Evolutionary conservation across 345 rosid species (phyloP), one percentile per base, ranked within the genome.

Genomic region (Murraya paniculata): DNA sequence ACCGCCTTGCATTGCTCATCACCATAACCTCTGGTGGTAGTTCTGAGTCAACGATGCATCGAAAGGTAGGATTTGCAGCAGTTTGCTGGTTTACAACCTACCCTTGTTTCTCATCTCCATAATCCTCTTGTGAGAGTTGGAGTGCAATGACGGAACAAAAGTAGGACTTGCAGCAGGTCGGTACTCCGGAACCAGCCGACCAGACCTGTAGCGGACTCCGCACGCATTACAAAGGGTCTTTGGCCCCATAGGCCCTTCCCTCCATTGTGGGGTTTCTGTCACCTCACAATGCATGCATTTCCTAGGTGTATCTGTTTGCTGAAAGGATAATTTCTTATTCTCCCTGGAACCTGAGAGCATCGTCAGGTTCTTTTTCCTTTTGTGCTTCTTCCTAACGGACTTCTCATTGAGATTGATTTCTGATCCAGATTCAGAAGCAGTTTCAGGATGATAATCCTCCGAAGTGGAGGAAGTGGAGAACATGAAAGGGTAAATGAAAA

Each of bases 171-270:
- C 89, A 3, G 94, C 96, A 48, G 98, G 98, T 21, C 97, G 93
- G 83, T 94, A 94, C 79, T 94, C 97, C 0, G 96, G 97, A 79
- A 88, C 79, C 71, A 92, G 96, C 77, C 97, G 93, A 64, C 97
- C 98, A 4, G 96, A 91, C 81, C 97, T 88, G 81, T 85, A 92
- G 19, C 98, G 91, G 59, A 94, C 97, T 30, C 98, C 98, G 50
- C 98, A 94, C 38, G 97, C 98, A 73, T 92, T 94, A 87, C 98
- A 94, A 8, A 94, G 94, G 24, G 97, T 94, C 87, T 89, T 94
- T n/a, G 93, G 96, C 5, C 98, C 98, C 82, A 58, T 73, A 4
- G 98, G 98, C 24, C 98, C 98, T 85, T 91, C 97, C 79, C 98
- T 91, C 98, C 98, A 94, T 78, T 94, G 97, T 6, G 97, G 97